These are phyloP conservation scores for Saturnispora gosingensis DNA, from an alignment of 805 yeast genomes.

Conservation along the genomic window DNA sequence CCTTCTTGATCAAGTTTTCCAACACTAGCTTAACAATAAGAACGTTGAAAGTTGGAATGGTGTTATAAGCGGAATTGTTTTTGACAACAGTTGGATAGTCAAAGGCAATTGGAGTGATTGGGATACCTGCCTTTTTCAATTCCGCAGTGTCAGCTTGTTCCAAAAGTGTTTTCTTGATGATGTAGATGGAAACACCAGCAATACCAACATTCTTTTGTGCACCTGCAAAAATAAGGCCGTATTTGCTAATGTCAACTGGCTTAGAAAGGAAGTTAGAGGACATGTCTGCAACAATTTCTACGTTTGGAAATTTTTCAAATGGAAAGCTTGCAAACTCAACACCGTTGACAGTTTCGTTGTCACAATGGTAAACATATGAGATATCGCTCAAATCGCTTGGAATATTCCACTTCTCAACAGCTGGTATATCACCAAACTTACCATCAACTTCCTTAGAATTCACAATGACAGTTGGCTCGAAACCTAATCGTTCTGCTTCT, in stretches of 20 bases:
- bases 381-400: conserved; percentile 52
- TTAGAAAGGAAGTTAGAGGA: conserved; percentile 87
- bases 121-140: conserved; percentile 50
- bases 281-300: conserved; percentile 88
- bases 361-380: conserved; percentile 85
- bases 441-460: conserved; percentile 51
- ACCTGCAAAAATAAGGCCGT: conserved; percentile 90
- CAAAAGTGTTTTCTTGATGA: conserved; percentile 72
- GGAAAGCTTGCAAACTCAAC: conserved; percentile 59
- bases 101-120: conserved; percentile 81
- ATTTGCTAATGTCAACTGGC: conserved; percentile 69
- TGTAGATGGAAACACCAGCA: conserved; percentile 90
- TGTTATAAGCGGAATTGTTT: conserved; percentile 90
- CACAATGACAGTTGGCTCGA: conserved; percentile 59
- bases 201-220: conserved; percentile 97
- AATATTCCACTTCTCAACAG: conserved; percentile 52
- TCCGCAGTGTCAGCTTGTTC: conserved; percentile 58
- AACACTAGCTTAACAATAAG: conserved; percentile 79
- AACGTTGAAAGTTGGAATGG: conserved; percentile 88
- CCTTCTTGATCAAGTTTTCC: conserved; percentile 47
- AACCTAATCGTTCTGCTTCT: conserved; percentile 80
- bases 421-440: conserved; percentile 61
- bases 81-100: conserved; percentile 79
- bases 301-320: conserved; percentile 48
- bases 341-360: conserved; percentile 96